phyloP scores from a whole-genome alignment of 495 filamentous ascomycete genomes.

The Lineolata rhizophorae region DNA sequence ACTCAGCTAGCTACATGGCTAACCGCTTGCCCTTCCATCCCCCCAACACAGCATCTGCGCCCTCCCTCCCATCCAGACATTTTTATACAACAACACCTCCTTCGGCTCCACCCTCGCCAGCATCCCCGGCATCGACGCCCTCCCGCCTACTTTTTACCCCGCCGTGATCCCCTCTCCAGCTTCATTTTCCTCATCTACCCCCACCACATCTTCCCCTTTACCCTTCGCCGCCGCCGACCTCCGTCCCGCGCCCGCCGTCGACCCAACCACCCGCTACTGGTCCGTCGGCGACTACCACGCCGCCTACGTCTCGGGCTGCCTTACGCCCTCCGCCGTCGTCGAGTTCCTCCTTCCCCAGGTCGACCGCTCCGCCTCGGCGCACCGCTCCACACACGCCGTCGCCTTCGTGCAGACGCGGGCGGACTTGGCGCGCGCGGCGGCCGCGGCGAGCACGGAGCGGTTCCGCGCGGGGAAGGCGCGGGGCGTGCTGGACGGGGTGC shows the following conservation, averaged over 20 bases:
- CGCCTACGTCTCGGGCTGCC: constrained; percentile 40
- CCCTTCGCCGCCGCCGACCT: no score
- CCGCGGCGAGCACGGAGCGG: constrained; percentile 44
- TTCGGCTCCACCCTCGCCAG: background rate
- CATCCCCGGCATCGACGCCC: no score
- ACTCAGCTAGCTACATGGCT: no score
- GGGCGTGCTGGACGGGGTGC: constrained; percentile 60
- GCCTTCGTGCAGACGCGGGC: constrained; percentile 43
- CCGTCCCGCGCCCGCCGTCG: no score
- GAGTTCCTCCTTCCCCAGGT: constrained; percentile 50
- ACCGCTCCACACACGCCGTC: constrained; percentile 34
- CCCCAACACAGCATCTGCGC: background rate
- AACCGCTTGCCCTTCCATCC: no score
- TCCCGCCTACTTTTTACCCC: no score
- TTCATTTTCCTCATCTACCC: no score
- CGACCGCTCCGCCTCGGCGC: constrained; percentile 26
- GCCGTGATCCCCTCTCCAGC: no score
- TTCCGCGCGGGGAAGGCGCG: constrained; percentile 41
- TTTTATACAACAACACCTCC: background rate
- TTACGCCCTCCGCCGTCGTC: constrained; percentile 50
- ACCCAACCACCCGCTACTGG: constrained; percentile 25
- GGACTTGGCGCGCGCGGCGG: constrained; percentile 40
- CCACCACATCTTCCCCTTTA: no score
- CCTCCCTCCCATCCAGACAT: background rate
- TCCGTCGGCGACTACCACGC: constrained; percentile 58